Percentiles rank a stretch among this genome's conserved stretches.
Conservation (phyloP, 345 rosid genomes). For the Draba incana region DNA sequence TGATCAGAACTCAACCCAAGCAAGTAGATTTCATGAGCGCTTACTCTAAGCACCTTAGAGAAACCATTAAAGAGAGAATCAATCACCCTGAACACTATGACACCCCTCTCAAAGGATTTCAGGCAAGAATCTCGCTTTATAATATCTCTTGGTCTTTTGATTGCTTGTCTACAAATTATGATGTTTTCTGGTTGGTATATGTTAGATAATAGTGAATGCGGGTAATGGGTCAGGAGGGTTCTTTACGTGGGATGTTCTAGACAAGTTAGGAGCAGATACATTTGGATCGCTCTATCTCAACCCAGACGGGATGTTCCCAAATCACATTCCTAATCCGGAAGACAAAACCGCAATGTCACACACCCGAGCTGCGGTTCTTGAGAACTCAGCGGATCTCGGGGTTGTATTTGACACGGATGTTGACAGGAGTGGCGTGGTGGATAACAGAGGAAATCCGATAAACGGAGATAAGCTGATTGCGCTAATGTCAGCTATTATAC, state of each 20-base stretch:
- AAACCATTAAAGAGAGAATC: constrained; percentile 72
- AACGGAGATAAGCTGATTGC: constrained; percentile 93
- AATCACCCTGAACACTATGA: constrained; percentile 82
- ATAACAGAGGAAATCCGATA: constrained; percentile 73
- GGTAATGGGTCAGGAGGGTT: constrained; percentile 97
- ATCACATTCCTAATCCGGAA: constrained; percentile 93
- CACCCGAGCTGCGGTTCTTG: constrained; percentile 75
- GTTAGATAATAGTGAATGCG: constrained; percentile 82
- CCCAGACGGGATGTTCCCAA: constrained; percentile 94
- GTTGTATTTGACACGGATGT: constrained; percentile 96
- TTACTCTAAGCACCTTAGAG: constrained; percentile 67
- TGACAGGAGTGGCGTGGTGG: constrained; percentile 91
- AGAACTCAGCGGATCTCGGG: constrained; percentile 81
- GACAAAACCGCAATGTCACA: constrained; percentile 85
- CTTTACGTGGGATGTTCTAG: constrained; percentile 84
- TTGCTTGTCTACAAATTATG: not conserved
- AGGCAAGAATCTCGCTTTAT: constrained; percentile 50
- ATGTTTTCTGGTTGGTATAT: constrained; percentile 18
- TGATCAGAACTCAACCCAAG: constrained; percentile 46
- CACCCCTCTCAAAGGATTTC: constrained; percentile 79
- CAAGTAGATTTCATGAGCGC: constrained; percentile 81
- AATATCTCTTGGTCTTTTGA: not conserved
- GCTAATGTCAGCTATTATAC: constrained; percentile 78
- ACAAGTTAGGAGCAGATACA: constrained; percentile 91
- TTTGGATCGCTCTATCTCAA: constrained; percentile 81